Evolutionary conservation across 2,329 filamentous ascomycete species (phyloP).

Genomic region (Ophiostoma pallidulum): DNA sequence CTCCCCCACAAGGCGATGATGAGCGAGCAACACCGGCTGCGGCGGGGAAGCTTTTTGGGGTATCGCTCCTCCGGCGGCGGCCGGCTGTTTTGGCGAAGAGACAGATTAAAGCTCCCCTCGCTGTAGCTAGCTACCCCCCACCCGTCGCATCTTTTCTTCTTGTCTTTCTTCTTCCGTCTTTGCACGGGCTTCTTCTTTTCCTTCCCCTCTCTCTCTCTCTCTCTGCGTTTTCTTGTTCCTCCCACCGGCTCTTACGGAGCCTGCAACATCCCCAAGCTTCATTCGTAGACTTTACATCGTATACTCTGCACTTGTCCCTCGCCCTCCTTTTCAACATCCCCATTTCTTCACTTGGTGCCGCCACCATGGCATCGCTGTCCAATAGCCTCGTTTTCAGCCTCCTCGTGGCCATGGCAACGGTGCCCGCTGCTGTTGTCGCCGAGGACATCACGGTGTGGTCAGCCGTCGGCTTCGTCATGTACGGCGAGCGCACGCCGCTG

Average conservation of each 20-base stretch:
- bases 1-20: no score
- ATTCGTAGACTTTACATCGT: neutral
- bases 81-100: neutral
- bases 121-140: neutral
- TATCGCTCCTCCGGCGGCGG: no score
- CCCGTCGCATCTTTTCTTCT: neutral
- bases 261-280: no score
- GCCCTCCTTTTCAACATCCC: neutral
- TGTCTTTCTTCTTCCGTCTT: neutral
- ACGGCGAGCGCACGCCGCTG: constrained; percentile 45
- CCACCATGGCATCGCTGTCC: neutral
- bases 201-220: neutral
- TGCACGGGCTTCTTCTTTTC: neutral
- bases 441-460: constrained; percentile 36
- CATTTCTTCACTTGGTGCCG: neutral
- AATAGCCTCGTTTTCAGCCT: neutral
- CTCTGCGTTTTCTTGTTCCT: neutral
- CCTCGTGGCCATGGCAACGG: neutral
- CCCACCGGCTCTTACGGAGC: no score
- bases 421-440: neutral
- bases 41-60: no score
- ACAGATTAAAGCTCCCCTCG: neutral
- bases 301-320: neutral
- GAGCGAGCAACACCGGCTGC: no score
- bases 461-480: constrained; percentile 37